A percentile compares a stretch with the other conserved stretches of the same genome.
Conservation (phyloP, 2,329 filamentous ascomycete genomes). For the Fusarium equiseti region DNA sequence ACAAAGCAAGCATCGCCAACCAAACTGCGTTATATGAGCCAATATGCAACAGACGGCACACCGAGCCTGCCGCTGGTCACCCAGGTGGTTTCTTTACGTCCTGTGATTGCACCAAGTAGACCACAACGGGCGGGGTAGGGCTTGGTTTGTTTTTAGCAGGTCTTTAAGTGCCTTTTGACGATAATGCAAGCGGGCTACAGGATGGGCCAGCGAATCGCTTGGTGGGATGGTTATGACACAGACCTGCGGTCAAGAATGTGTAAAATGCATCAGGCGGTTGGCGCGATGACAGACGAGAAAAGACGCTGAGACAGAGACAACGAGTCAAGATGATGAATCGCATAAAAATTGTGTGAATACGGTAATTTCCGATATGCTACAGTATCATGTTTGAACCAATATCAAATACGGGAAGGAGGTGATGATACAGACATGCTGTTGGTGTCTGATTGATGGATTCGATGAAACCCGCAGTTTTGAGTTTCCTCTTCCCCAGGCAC, state of each 20-base stretch:
- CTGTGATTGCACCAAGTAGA: conserved; percentile 42
- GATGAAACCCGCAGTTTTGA: conserved; percentile 31
- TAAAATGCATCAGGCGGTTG: conserved; percentile 19
- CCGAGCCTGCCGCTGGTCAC: conserved; percentile 42
- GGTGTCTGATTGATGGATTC: conserved; percentile 27
- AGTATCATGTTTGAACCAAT: not conserved
- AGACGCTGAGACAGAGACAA: conserved; percentile 18
- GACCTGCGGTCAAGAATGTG: conserved; percentile 30
- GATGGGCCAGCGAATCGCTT: conserved; percentile 42
- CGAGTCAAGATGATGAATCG: not conserved
- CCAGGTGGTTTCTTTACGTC: conserved; percentile 22
- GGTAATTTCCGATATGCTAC: not conserved
- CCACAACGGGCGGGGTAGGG: conserved; percentile 32
- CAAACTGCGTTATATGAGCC: conserved; percentile 37
- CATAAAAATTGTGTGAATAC: not conserved
- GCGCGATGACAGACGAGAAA: conserved; percentile 23
- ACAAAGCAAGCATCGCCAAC: conserved; percentile 42
- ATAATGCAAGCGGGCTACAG: conserved; percentile 28
- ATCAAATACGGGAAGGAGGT: conserved; percentile 12
- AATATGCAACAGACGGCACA: conserved; percentile 46
- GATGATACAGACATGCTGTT: conserved; percentile 22
- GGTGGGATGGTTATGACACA: conserved; percentile 29
- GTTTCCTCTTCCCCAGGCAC: conserved; percentile 25
- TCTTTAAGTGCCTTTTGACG: conserved; percentile 22
- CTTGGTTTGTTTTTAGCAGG: conserved; percentile 26